Base-by-base conservation (phyloP, 345 rosid species). In the Gossypium mustelinum region DNA sequence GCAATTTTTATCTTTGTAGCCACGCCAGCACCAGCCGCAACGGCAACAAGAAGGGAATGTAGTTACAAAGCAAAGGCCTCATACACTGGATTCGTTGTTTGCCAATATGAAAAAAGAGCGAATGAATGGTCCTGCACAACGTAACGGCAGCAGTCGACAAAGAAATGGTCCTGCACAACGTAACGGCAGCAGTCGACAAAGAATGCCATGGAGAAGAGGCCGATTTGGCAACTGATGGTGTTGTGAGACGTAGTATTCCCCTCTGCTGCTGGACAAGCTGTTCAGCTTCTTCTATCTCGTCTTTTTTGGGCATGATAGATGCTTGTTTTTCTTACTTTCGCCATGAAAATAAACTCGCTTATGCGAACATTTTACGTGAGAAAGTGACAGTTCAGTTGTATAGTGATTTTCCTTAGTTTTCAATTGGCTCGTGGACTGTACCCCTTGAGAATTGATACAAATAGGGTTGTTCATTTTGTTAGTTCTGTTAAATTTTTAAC, bases 71-170 rank as follows among this genome's bases (percentile, higher is more conserved):
- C 92, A 85, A 81, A 80, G 84, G 85, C 86, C 93, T 58, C 88
- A 88, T 44, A 92, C 98, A 9, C 83, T 94, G 55, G 97, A 94
- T 76, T 89, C 94, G 0, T 79, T 88, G 50, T 92, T 90, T 87
- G 97, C 98, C 20, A 86, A 82, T 81, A 85, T 92, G 96, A 89
- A 88, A 79, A 92, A 92, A 83, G 88, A 89, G 86, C 86, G 97
- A 73, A 85, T 79, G 89, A 89, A 79, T 73, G 56, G 39, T 34
- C 39, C n/a, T 34, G 77, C 11, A 58, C 84, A 75, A 52, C 75
- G 71, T 69, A 81, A 79, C 62, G 80, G 76, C 59, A 69, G 81
- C 45, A 73, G 80, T 50, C 74, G 79, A 22, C 87, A 74, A 14
- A 85, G 76, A 66, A 80, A 79, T 73, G 56, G 39, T 34, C 39